Evolutionary conservation across 1,284 basidiomycete genomes (phyloP).

Genomic region (Apiotrichum brassicae): DNA sequence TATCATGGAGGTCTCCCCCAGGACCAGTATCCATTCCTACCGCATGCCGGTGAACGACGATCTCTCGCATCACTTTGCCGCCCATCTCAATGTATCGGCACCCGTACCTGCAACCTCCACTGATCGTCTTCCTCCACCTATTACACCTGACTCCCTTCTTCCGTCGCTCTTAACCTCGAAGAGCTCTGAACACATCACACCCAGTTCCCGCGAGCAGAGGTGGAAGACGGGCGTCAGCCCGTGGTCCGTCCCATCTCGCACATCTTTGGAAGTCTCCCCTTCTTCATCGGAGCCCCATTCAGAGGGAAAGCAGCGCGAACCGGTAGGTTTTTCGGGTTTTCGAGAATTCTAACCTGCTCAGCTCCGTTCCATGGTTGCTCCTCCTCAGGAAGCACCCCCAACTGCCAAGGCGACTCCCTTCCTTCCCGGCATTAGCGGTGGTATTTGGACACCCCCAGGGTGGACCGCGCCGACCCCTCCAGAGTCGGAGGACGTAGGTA

Average conservation of each 20-base stretch:
- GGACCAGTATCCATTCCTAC: background rate
- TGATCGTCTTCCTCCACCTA: background rate
- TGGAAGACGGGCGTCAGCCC: conserved; percentile 1
- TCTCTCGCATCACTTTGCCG: background rate
- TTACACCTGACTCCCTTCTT: no score
- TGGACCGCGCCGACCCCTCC: background rate
- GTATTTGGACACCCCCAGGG: conserved; percentile 12
- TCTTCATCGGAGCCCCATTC: background rate
- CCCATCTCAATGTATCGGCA: background rate
- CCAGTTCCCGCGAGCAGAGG: background rate
- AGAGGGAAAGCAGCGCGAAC: background rate
- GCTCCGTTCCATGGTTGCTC: background rate
- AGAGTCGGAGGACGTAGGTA: conserved; percentile 1
- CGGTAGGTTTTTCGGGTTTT: background rate
- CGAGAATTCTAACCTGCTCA: background rate
- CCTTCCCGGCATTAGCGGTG: conserved; percentile 16
- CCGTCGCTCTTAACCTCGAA: no score
- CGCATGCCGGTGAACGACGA: background rate
- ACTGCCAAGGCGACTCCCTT: conserved; percentile 14
- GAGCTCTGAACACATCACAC: background rate
- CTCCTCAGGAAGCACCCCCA: background rate
- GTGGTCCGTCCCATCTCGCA: background rate
- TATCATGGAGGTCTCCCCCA: background rate
- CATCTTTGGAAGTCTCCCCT: background rate
- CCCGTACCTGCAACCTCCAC: background rate